phyloP scores from a whole-genome alignment of 2,329 filamentous ascomycete species.

The Diaporthe sp. region DNA sequence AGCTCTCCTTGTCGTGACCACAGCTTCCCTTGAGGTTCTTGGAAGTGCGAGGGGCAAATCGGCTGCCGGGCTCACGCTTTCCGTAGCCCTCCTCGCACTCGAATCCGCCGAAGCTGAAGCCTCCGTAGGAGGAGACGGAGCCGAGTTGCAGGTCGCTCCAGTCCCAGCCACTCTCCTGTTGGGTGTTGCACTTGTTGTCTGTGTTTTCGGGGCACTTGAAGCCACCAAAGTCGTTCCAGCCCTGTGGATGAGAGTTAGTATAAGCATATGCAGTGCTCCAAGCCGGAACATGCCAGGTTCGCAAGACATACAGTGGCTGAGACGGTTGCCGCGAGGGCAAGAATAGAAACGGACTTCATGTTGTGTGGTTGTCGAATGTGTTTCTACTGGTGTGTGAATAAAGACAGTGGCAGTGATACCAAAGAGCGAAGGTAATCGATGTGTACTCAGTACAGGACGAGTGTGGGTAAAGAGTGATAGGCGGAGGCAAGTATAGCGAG shows the following conservation, averaged over 20 bases:
- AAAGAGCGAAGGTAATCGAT: slow-evolving; percentile 35
- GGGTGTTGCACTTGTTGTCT: slow-evolving; percentile 80
- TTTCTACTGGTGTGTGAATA: slow-evolving; percentile 19
- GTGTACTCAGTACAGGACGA: slow-evolving; percentile 42
- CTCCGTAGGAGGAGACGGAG: slow-evolving; percentile 74
- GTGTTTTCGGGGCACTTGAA: slow-evolving; percentile 79
- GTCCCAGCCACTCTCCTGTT: slow-evolving; percentile 78
- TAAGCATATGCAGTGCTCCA: neutral
- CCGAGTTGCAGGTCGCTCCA: slow-evolving; percentile 76
- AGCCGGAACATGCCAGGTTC: neutral
- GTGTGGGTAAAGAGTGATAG: slow-evolving; percentile 45
- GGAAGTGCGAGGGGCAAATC: slow-evolving; percentile 62
- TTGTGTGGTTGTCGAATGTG: slow-evolving; percentile 51
- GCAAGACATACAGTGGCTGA: slow-evolving; percentile 57
- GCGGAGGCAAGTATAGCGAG: slow-evolving; percentile 65
- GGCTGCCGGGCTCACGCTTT: slow-evolving; percentile 64
- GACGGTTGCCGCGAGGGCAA: slow-evolving; percentile 65
- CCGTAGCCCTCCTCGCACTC: slow-evolving; percentile 70
- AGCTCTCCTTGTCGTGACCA: slow-evolving; percentile 56
- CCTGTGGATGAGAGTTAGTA: slow-evolving; percentile 41
- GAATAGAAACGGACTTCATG: slow-evolving; percentile 63
- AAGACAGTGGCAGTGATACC: slow-evolving; percentile 15
- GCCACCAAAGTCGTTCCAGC: slow-evolving; percentile 50
- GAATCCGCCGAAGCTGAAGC: slow-evolving; percentile 81
- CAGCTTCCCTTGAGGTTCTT: slow-evolving; percentile 74